Conservation (phyloP, 1,284 basidiomycete genomes). For the Microbotryum scabiosae region DNA sequence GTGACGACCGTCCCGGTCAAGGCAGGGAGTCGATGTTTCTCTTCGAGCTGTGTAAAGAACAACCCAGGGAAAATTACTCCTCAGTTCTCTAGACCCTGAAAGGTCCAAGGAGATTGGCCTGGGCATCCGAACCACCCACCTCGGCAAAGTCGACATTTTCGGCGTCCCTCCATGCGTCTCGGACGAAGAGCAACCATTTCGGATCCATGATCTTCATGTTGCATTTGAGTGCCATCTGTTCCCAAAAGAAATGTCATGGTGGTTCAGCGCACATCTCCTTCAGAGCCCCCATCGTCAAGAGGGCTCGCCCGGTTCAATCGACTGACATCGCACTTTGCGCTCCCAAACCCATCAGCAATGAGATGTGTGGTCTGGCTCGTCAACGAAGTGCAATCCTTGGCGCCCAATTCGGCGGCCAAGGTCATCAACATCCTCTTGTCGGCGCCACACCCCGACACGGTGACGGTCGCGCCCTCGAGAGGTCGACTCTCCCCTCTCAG, state of each 20-base stretch:
- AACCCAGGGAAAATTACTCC: too few species aligned
- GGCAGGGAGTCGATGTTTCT: constrained; percentile 53
- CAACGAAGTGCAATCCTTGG: constrained; percentile 54
- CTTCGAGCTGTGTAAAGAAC: constrained; percentile 45
- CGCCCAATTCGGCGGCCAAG: constrained; percentile 65
- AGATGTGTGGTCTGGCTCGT: constrained; percentile 74
- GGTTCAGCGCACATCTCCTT: not conserved
- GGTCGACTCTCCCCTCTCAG: constrained; percentile 45
- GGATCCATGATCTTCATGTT: constrained; percentile 63
- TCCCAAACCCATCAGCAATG: constrained; percentile 57
- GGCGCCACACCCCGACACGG: constrained; percentile 36
- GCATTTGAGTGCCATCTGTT: constrained; percentile 61
- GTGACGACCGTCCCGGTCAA: constrained; percentile 58
- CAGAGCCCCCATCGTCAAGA: not conserved
- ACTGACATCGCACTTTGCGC: constrained; percentile 63
- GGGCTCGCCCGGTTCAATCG: not conserved
- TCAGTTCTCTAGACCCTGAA: too few species aligned
- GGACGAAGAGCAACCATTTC: constrained; percentile 60
- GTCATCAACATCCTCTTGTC: constrained; percentile 49
- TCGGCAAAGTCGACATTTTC: constrained; percentile 58
- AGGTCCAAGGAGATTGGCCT: constrained; percentile 2
- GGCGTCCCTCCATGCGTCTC: constrained; percentile 63
- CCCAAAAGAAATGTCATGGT: not conserved
- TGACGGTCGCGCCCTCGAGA: constrained; percentile 55
- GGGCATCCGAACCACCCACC: constrained; percentile 40